Evolutionary conservation across 2,329 filamentous ascomycete genomes (phyloP).

Genomic region (Claviceps spartinae): DNA sequence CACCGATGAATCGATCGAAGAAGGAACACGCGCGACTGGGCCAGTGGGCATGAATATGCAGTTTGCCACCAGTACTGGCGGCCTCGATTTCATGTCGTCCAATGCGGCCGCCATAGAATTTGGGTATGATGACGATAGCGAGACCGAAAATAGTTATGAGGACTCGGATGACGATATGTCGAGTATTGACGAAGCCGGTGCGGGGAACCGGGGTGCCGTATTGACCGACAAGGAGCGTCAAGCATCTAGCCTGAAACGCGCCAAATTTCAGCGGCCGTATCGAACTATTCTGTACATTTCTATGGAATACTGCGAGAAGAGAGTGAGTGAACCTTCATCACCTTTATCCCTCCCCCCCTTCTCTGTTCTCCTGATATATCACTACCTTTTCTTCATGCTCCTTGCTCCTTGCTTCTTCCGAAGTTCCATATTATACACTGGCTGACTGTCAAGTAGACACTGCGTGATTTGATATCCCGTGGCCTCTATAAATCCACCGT

Average conservation of each 20-base stretch:
- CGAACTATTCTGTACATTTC: constrained; percentile 84
- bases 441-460: constrained; percentile 36
- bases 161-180: constrained; percentile 32
- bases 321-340: constrained; percentile 32
- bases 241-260: constrained; percentile 16
- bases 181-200: constrained; percentile 18
- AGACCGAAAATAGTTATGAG: constrained; percentile 31
- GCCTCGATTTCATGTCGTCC: constrained; percentile 87
- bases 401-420: no score
- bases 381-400: not conserved
- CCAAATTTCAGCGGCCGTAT: constrained; percentile 35
- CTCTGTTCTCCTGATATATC: no score
- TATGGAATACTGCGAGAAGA: constrained; percentile 97
- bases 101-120: constrained; percentile 63
- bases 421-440: not conserved
- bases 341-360: not conserved
- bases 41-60: constrained; percentile 34
- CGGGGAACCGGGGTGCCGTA: constrained; percentile 10
- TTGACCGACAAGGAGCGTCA: constrained; percentile 20
- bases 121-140: constrained; percentile 43
- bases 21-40: constrained; percentile 22
- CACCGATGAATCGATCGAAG: constrained; percentile 31
- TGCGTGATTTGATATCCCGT: constrained; percentile 74
- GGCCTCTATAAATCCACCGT: constrained; percentile 60
- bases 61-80: constrained; percentile 60